Base-by-base conservation (phyloP, 768 basidiomycete genomes). In the Lyophyllum decastes region DNA sequence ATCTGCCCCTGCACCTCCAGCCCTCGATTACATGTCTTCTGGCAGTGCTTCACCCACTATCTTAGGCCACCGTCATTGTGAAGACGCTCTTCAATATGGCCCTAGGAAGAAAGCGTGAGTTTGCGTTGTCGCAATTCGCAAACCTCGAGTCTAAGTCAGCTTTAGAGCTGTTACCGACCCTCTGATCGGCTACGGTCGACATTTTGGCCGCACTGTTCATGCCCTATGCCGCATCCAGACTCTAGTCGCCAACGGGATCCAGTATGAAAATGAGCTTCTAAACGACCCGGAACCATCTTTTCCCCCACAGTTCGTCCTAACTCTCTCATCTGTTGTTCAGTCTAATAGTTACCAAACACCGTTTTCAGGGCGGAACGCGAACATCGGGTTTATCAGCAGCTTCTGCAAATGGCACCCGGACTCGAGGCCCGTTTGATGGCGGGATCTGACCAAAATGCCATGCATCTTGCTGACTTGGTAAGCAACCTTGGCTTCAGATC, bases 161-260 rank as follows among this genome's bases (percentile, higher is more conserved):
- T 38, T 7, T 16, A 38, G 35, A 9, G 16, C 35, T 16, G 8
- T 16, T 7, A 16, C 35, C 8, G 60, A 63, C 38, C 58, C 59
- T 10, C 49, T 69, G 16, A 59, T 69, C n/a, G 61, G 64, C 35
- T 60, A 68, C 34, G 60, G 68, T 7, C 46, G 49, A 11, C 68
- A 71, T 33, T 71, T 69, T 38, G 59, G 69, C 0, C 21, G 59
- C 19, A 61, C 58, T 0, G 38, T 61, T n/a, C n/a, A n/a, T n/a
- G n/a, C n/a, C n/a, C n/a, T n/a, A n/a, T n/a, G n/a, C n/a, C n/a
- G n/a, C n/a, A 19, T 69, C 10, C 64, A 63, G 4, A 33, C 50
- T 1, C 48, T 69, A 12, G 19, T 70, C 6, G 61, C 45, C 2
- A 66, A 66, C 53, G 59, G 66, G 14, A 38, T 68, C 2, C 2